These are phyloP conservation scores for slime mould (Dictyostelium discoideum) DNA, from an alignment of 78 protist species.

Conservation along the genomic window DNA sequence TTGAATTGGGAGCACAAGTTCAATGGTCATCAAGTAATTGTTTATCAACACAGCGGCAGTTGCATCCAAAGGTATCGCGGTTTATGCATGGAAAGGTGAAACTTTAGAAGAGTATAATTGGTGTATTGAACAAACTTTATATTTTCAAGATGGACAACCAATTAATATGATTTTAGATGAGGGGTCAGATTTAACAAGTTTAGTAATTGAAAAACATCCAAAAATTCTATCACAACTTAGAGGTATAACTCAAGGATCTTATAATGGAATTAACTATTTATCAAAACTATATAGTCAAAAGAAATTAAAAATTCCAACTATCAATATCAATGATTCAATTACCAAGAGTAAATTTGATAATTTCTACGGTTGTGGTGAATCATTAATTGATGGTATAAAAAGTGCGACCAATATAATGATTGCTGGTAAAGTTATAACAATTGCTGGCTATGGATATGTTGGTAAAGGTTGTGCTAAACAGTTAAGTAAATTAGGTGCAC, in stretches of 20 bases:
- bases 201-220: constrained; percentile 93
- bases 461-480: constrained; percentile 98
- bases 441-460: constrained; percentile 98
- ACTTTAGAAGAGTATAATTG: constrained; percentile 97
- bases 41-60: constrained; percentile 99
- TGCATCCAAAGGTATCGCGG: constrained; percentile 92
- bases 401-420: constrained; percentile 99
- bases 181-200: constrained; percentile 98
- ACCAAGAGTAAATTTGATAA: constrained; percentile 99
- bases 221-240: neutral
- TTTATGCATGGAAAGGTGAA: constrained; percentile 99
- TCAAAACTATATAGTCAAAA: constrained; percentile 86
- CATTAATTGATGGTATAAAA: constrained; percentile 98
- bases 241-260: constrained; percentile 99
- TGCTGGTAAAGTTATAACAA: constrained; percentile 96
- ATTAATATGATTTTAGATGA: constrained; percentile 96
- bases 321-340: constrained; percentile 99
- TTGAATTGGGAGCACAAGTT: constrained; percentile 96
- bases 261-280: constrained; percentile 98
- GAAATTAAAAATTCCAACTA: constrained; percentile 97
- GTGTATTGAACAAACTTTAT: constrained; percentile 93
- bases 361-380: constrained; percentile 99
- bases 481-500: constrained; percentile 93
- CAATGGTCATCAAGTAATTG: constrained; percentile 99
- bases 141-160: constrained; percentile 74